These are phyloP conservation scores for Galeopsis tetrahit DNA, from an alignment of 257 asterid genomes.

Conservation along the genomic window DNA sequence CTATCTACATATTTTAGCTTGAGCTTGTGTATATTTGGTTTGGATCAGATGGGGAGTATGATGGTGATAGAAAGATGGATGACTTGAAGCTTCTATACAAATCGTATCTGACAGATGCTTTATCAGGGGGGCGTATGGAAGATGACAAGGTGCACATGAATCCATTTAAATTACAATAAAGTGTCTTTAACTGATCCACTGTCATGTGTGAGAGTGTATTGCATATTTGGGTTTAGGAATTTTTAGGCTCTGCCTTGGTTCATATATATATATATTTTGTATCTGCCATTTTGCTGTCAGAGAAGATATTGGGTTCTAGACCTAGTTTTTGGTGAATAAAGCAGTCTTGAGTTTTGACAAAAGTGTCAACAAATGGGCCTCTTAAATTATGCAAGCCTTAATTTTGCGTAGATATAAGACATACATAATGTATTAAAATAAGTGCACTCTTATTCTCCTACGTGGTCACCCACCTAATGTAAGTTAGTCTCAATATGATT, in stretches of 20 bases:
- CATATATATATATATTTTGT: neutral
- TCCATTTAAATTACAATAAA: conserved; percentile 4
- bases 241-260: neutral
- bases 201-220: neutral
- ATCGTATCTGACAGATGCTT: conserved; percentile 71
- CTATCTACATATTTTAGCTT: conserved; percentile 28
- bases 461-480: neutral
- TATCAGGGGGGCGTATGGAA: conserved; percentile 86
- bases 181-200: neutral
- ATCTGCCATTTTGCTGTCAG: neutral
- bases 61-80: conserved; percentile 72
- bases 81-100: conserved; percentile 85
- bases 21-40: conserved; percentile 36
- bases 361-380: neutral
- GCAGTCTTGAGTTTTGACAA: neutral
- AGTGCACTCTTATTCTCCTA: conserved; percentile 3
- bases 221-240: neutral
- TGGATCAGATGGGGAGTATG: conserved; percentile 81
- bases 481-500: neutral
- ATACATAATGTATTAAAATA: neutral
- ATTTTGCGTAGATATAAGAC: neutral
- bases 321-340: neutral
- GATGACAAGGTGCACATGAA: conserved; percentile 71
- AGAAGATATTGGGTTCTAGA: neutral
- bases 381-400: neutral